Base-by-base conservation (phyloP, 495 filamentous ascomycete species). In the Evansstolkia leycettana region DNA sequence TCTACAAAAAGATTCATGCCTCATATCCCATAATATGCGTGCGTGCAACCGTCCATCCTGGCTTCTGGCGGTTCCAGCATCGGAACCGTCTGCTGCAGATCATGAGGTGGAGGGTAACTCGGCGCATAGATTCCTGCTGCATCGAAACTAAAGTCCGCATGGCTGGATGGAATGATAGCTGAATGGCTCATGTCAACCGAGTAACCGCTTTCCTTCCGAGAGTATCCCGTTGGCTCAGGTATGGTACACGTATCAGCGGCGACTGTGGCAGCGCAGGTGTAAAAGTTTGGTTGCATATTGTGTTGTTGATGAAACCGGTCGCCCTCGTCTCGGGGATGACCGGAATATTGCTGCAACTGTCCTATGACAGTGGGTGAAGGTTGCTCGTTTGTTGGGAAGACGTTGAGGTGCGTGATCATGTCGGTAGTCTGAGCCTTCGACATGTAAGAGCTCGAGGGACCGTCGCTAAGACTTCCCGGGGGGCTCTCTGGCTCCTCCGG, bases 21-120 rank as follows among this genome's bases (percentile, higher is more conserved):
- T n/a, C n/a, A n/a, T n/a, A n/a, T n/a, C n/a, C n/a, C n/a, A 42
- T 57, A 58, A 26, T 55, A 62, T 2, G 56, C 52, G 8, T 55
- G 45, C 7, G 37, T 30, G 34, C 45, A 52, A 5, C 37, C 37
- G 7, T 46, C 44, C 30, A 58, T 40, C 14, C 34, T 20, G 32
- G 43, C 50, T 2, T 43, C 48, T 3, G 35, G 36, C 2, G 41
- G 40, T 2, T 38, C 43, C 7, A 48, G 38, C 2, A 41, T 34
- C 5, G 46, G 39, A 24, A 31, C 41, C 9, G 42, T 42, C 24
- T 2, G 18, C 14, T 37, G 20, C 20, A 5, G 20, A 23, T 8
- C 35, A 13, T 23, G 17, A 23, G 23, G 34, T 29, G 28, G 7
- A 37, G 19, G 25, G 16, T 50, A 42, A 14, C 20, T 23, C 20